phyloP scores from a whole-genome alignment of 2,329 filamentous ascomycete genomes.

The Emergomyces pasteurianus region DNA sequence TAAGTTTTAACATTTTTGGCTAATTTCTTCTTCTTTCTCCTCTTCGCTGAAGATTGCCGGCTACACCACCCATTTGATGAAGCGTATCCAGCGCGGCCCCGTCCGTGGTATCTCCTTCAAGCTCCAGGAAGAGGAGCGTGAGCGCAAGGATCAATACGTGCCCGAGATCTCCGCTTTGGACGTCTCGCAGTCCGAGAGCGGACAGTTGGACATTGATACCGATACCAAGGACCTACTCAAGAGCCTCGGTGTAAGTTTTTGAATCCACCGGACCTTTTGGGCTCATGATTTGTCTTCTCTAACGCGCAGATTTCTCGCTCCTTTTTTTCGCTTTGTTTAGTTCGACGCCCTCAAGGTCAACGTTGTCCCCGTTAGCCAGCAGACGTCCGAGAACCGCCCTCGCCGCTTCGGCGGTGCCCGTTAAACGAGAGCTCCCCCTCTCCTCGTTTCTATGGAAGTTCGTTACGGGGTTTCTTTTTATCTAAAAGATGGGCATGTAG shows the following conservation, averaged over 20 bases:
- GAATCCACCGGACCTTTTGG: background rate
- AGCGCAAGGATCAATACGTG: conserved; percentile 99
- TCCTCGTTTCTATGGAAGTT: background rate
- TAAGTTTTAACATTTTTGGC: background rate
- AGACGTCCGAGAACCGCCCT: conserved; percentile 71
- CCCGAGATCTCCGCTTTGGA: conserved; percentile 97
- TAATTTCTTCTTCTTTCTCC: background rate
- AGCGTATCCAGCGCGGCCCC: conserved; percentile 98
- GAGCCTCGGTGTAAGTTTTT: conserved; percentile 85
- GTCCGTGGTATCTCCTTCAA: conserved; percentile 99
- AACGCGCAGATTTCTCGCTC: conserved; percentile 15
- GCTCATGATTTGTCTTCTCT: conserved; percentile 13
- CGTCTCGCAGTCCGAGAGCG: conserved; percentile 87
- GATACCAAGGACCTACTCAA: conserved; percentile 99
- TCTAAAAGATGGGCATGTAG: conserved; percentile 1
- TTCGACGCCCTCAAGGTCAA: conserved; percentile 98
- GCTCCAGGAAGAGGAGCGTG: conserved; percentile 99
- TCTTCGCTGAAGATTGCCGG: conserved; percentile 64
- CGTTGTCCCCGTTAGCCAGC: conserved; percentile 79
- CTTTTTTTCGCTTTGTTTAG: conserved; percentile 36
- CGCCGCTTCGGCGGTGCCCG: conserved; percentile 52
- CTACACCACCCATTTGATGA: conserved; percentile 98
- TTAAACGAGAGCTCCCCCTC: conserved; percentile 2
- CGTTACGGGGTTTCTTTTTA: background rate
- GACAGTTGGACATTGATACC: conserved; percentile 85